Percentiles rank a stretch among this genome's conserved stretches.
Conservation (phyloP, 176 grass and related monocot species). For the Eleusine indica region DNA sequence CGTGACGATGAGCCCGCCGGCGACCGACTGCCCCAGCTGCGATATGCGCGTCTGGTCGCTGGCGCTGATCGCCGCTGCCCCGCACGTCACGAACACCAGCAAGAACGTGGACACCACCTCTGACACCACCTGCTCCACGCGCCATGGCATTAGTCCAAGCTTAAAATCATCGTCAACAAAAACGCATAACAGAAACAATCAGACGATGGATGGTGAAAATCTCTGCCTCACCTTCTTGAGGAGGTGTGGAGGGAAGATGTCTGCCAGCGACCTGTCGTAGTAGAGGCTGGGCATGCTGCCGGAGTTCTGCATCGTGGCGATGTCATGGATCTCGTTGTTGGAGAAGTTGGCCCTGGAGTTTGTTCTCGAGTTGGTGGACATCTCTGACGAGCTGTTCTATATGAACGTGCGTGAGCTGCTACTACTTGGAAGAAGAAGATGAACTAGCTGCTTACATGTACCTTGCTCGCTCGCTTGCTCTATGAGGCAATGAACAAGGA, state of each 20-base stretch:
- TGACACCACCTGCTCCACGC: slow-evolving; percentile 60
- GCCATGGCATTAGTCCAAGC: neutral
- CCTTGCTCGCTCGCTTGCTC: slow-evolving; percentile 33
- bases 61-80: slow-evolving; percentile 61
- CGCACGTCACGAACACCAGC: slow-evolving; percentile 90
- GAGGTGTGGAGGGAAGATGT: slow-evolving; percentile 80
- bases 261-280: slow-evolving; percentile 34
- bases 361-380: slow-evolving; percentile 66
- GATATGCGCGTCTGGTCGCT: slow-evolving; percentile 53
- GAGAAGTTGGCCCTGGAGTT: slow-evolving; percentile 67
- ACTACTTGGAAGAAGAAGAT: neutral
- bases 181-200: neutral
- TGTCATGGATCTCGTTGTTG: slow-evolving; percentile 76
- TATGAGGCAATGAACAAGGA: neutral
- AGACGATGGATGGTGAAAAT: neutral
- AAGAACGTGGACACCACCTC: slow-evolving; percentile 87
- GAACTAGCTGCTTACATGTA: slow-evolving; percentile 6
- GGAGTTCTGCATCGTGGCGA: slow-evolving; percentile 52
- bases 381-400: slow-evolving; percentile 26
- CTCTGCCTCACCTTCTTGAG: slow-evolving; percentile 61
- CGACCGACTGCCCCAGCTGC: slow-evolving; percentile 89
- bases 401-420: neutral
- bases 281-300: slow-evolving; percentile 17
- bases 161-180: neutral
- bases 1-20: slow-evolving; percentile 89